A percentile compares a stretch with the other conserved stretches of the same genome.
Conservation (phyloP, 176 grass and related monocot genomes). For the Hordeum vulgare region DNA sequence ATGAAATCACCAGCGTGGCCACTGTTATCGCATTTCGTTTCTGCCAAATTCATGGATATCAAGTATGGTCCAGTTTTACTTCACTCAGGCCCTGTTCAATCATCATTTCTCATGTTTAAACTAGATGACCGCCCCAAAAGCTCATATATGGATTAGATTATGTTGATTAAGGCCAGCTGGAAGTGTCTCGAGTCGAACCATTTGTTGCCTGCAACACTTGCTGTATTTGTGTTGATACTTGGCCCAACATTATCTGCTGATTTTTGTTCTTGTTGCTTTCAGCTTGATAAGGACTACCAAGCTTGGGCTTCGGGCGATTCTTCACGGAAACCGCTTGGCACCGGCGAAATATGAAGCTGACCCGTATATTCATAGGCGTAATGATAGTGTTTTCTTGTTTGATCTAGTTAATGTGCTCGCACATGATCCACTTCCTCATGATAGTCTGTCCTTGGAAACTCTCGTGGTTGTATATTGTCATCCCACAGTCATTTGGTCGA, state of each 20-base stretch:
- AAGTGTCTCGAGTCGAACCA: neutral
- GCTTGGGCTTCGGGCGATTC: constrained; percentile 91
- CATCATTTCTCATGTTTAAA: neutral
- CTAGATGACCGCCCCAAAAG: neutral
- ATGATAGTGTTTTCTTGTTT: constrained; percentile 9
- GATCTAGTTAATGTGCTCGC: constrained; percentile 1
- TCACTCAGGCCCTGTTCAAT: neutral
- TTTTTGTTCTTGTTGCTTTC: neutral
- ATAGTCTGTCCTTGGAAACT: neutral
- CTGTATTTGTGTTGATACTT: neutral
- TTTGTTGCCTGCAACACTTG: neutral
- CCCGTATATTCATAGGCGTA: neutral
- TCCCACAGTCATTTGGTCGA: neutral
- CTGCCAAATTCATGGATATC: neutral
- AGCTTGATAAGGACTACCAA: constrained; percentile 94
- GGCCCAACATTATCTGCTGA: neutral
- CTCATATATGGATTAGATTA: neutral
- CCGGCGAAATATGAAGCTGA: constrained; percentile 82
- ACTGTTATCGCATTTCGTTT: neutral
- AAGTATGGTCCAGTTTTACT: neutral
- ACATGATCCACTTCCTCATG: constrained; percentile 2
- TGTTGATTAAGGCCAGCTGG: neutral
- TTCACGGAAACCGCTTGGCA: constrained; percentile 82
- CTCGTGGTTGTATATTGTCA: neutral
- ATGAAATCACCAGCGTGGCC: neutral